phyloP scores from a whole-genome alignment of 2,329 filamentous ascomycete species.

The Atkinsonella texensis region DNA sequence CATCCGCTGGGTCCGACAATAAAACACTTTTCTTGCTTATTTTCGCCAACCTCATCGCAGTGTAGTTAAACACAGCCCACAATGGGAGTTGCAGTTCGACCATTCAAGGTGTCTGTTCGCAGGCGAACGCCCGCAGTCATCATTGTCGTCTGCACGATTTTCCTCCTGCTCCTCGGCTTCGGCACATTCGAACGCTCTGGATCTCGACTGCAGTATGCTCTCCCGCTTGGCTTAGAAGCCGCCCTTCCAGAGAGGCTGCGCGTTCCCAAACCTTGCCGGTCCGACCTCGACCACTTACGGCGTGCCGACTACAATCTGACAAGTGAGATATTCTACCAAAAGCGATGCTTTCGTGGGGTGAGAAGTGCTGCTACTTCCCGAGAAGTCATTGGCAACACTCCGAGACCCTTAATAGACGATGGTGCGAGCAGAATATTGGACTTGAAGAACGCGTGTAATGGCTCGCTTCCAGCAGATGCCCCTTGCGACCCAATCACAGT shows the following conservation, averaged over 20 bases:
- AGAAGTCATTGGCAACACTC: conserved; percentile 24
- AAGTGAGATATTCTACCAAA: conserved; percentile 29
- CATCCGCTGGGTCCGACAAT: background rate
- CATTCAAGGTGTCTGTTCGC: conserved; percentile 5
- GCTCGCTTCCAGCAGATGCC: conserved; percentile 2
- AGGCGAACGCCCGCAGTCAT: conserved; percentile 1
- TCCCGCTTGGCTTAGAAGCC: conserved; percentile 13
- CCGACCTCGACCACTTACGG: conserved; percentile 19
- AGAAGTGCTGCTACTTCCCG: conserved; percentile 23
- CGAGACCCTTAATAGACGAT: conserved; percentile 23
- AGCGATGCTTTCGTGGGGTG: conserved; percentile 30
- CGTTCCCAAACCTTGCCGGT: conserved; percentile 11
- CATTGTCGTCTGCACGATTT: background rate
- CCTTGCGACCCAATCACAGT: conserved; percentile 32
- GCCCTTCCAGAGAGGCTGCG: conserved; percentile 11
- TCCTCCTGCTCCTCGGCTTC: conserved; percentile 3
- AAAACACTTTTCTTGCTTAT: background rate
- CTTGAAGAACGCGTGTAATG: conserved; percentile 15
- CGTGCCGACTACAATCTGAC: conserved; percentile 23
- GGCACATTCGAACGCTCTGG: conserved; percentile 6
- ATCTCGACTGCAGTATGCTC: conserved; percentile 6
- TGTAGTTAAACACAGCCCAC: background rate
- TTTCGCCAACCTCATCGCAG: background rate
- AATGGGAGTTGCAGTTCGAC: conserved; percentile 6
- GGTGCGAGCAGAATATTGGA: conserved; percentile 18